Base-by-base conservation (phyloP, 805 yeast genomes). In the Candida adriatica region DNA sequence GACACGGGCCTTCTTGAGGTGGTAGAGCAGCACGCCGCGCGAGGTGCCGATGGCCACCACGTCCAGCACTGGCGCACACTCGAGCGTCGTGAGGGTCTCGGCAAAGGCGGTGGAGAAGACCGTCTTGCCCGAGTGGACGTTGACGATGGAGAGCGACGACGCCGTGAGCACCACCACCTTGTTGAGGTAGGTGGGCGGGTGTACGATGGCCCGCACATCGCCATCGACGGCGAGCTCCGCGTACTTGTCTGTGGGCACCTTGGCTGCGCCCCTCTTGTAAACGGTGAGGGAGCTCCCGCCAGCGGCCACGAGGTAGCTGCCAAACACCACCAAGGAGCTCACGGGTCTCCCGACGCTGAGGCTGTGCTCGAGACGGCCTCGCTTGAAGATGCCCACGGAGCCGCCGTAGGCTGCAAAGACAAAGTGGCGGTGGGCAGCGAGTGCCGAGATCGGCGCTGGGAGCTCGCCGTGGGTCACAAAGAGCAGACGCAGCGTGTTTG, bases 161-260 rank as follows among this genome's bases (percentile, higher is more conserved):
- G 78, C 65, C 1, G 96, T 84, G n/a, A 88, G 84, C 18, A 90
- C 76, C 2, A 82, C 79, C 17, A 94, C 62, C 53, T 92, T 92
- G 64, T 92, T 92, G 49, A 94, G 58, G 53, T 90, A 88, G 1
- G 99, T 90, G 18, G 96, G 88, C 30, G 90, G 79, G 55, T 92
- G 99, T 8, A 74, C 49, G 13, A 82, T 43, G 26, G 76, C 79
- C 8, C 80, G 78, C 13, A 92, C 68, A 6, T 66, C 68, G 15
- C 95, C 96, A 42, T 81, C 78, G 30, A 75, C 51, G 26, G 61
- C 58, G 30, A 88, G 56, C 11, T 76, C 64, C 5, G 94, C 75
- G 56, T 87, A 80, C 34, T 70, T 68, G 44, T 74, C 81, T n/a
- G 79, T 68, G 13, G 75, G 54, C 58, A 58, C 55, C 66, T 73